phyloP scores from a whole-genome alignment of 441 rosid genomes.

The Populus tomentosa region DNA sequence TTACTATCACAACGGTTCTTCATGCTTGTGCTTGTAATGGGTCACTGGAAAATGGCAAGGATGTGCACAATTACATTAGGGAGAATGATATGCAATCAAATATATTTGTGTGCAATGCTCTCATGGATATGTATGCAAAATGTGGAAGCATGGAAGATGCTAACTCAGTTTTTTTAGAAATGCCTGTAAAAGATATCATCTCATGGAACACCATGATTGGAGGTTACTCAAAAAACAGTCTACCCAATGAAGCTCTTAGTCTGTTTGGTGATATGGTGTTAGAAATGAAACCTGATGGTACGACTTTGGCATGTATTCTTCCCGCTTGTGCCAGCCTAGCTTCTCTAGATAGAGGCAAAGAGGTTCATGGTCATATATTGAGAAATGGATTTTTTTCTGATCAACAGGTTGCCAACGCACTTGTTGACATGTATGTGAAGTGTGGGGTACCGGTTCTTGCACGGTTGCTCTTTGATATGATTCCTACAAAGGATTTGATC shows the following conservation, averaged over 20 bases:
- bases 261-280: slow-evolving; percentile 41
- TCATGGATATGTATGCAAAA: slow-evolving; percentile 79
- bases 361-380: slow-evolving; percentile 52
- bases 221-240: slow-evolving; percentile 59
- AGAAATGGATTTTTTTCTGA: slow-evolving; percentile 48
- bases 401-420: slow-evolving; percentile 54
- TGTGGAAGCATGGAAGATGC: slow-evolving; percentile 76
- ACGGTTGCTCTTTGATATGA: slow-evolving; percentile 44
- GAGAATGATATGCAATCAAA: slow-evolving; percentile 42
- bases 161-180: slow-evolving; percentile 38
- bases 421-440: slow-evolving; percentile 65
- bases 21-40: slow-evolving; percentile 63
- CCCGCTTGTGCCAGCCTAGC: slow-evolving; percentile 81
- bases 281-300: slow-evolving; percentile 47
- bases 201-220: slow-evolving; percentile 80
- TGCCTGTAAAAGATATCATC: slow-evolving; percentile 54
- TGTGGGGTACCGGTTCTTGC: slow-evolving; percentile 61
- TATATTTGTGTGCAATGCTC: slow-evolving; percentile 52
- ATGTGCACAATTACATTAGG: slow-evolving; percentile 49
- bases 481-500: slow-evolving; percentile 58
- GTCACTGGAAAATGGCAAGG: slow-evolving; percentile 49
- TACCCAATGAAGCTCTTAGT: slow-evolving; percentile 55
- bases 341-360: slow-evolving; percentile 63
- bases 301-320: slow-evolving; percentile 61
- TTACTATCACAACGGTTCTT: slow-evolving; percentile 48